These are phyloP conservation scores for Gossypium gossypioides DNA, from an alignment of 441 rosid genomes.

Conservation along the genomic window DNA sequence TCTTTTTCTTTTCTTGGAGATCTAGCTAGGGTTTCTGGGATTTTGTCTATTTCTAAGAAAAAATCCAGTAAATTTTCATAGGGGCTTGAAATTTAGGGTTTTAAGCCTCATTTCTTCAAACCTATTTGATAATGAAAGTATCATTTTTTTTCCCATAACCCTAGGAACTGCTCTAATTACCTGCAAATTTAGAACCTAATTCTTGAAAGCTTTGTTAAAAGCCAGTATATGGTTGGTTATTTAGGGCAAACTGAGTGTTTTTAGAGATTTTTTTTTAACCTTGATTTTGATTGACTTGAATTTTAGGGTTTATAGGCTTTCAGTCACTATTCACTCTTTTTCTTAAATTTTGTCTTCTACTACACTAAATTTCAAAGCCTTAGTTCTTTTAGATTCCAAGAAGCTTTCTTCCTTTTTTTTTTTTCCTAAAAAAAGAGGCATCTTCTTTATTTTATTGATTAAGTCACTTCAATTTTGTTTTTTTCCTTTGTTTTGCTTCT, in stretches of 20 bases:
- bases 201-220: not conserved
- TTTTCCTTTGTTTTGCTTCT: not conserved
- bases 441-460: not conserved
- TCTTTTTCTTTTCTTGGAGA: not conserved
- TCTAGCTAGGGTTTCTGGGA: not conserved
- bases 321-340: not conserved
- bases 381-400: not conserved
- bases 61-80: not conserved
- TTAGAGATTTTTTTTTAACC: not conserved
- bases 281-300: constrained; percentile 14
- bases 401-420: not conserved
- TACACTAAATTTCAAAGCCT: not conserved
- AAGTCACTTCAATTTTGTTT: not conserved
- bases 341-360: not conserved
- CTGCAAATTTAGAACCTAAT: not conserved
- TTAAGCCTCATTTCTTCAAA: not conserved
- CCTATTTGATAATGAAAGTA: not conserved
- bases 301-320: constrained; percentile 7
- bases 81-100: not conserved
- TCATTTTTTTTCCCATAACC: not conserved
- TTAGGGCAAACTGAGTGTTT: not conserved
- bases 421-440: not conserved
- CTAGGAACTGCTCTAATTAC: not conserved
- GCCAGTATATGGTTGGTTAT: not conserved
- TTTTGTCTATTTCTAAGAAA: not conserved